These are phyloP conservation scores for Schizochytrium sp. DNA, from an alignment of 108 stramenopile species.

Conservation along the genomic window DNA sequence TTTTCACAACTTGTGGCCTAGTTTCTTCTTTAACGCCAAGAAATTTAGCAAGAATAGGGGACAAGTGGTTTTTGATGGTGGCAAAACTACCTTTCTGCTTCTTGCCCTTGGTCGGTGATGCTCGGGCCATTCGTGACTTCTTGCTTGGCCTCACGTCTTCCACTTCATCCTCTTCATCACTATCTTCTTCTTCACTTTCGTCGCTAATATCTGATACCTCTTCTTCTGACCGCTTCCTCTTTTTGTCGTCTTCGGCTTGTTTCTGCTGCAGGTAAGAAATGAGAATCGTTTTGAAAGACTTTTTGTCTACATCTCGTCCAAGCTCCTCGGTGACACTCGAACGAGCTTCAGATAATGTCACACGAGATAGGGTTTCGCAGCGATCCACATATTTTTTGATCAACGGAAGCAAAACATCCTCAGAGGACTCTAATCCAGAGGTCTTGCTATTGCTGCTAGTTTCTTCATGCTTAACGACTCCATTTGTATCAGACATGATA, in stretches of 20 bases:
- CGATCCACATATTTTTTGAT: neutral
- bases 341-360: neutral
- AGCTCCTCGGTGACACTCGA: neutral
- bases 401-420: too few relatives aligned
- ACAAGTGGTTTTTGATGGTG: neutral
- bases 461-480: too few relatives aligned
- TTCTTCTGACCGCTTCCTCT: neutral
- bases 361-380: neutral
- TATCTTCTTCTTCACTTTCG: too few relatives aligned
- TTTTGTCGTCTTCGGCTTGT: neutral
- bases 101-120: neutral
- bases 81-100: neutral
- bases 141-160: too few relatives aligned
- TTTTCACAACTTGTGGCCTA: conserved; percentile 64
- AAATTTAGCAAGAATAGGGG: neutral
- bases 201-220: too few relatives aligned
- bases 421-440: too few relatives aligned
- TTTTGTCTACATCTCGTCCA: neutral
- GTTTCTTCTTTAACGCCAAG: conserved; percentile 28
- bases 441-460: too few relatives aligned
- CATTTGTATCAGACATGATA: too few relatives aligned
- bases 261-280: neutral
- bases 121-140: too few relatives aligned
- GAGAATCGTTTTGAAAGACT: neutral
- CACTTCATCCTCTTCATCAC: too few relatives aligned